Base-by-base conservation (phyloP, 2,329 filamentous ascomycete genomes). In the Aspergillus chevalieri region DNA sequence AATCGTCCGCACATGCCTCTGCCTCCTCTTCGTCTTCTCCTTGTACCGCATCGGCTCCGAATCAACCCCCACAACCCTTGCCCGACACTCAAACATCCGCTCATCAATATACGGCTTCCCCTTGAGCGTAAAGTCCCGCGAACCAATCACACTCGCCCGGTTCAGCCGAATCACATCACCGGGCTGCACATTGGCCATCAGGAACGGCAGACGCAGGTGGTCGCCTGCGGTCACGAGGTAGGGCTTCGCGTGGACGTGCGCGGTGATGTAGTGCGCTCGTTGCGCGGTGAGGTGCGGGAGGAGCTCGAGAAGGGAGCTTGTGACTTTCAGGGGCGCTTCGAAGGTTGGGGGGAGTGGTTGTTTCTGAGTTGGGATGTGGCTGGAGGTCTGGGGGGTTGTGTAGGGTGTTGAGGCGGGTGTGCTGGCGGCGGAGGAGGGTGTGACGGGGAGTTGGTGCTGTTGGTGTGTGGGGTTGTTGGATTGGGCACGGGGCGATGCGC, bases 121-220 rank as follows among this genome's bases (percentile, higher is more conserved):
- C 69, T 90, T 88, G 55, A 97, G 77, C 4, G 92, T 96, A 72
- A 88, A 95, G 69, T 97, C 92, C 55, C 93, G 80, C 58, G 85
- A 92, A 24, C 93, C 93, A 42, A 98, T 74, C 47, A 85, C 77
- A 38, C 83, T 85, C 21, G 90, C 93, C 49, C 90, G 85, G 73
- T 95, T 92, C 50, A 98, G 79, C 6, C 91, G 87, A 52, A 98
- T 78, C 34, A 94, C 76, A 66, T 97, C 92, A 26, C 93, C 93
- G 1, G 90, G 85, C 6, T 78, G 72, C 4, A 89, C 87, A 22
- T 80, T 83, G 2, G 84, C 82, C 83, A 93, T 89, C 61, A 80
- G 80, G 75, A 91, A 91, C 5, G 88, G 88, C 47, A 93, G 81
- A 33, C 87, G 86, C 46, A 93, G 70, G 52, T 78, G 76, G 72